These are phyloP conservation scores for Striga hermonthica DNA, from an alignment of 305 asterid species.

Conservation along the genomic window DNA sequence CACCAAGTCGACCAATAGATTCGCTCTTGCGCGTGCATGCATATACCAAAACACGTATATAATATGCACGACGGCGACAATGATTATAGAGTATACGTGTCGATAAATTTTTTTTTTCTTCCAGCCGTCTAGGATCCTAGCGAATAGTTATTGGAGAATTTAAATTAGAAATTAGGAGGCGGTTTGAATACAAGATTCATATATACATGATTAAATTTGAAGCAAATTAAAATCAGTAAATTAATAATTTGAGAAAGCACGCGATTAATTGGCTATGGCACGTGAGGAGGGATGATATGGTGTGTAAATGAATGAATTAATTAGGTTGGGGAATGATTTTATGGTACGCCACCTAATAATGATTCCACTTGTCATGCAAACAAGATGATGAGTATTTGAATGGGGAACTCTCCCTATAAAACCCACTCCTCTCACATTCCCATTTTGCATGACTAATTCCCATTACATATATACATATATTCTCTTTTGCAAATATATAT, in stretches of 20 bases:
- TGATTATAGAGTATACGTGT: no score
- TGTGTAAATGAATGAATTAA: neutral
- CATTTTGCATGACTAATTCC: neutral
- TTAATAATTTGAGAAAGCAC: slow-evolving; percentile 15
- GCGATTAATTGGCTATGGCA: slow-evolving; percentile 32
- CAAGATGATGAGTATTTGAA: slow-evolving; percentile 43
- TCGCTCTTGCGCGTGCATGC: no score
- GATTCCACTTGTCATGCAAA: slow-evolving; percentile 62
- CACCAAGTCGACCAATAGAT: no score
- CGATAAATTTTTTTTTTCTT: no score
- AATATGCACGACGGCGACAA: no score
- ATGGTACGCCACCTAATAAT: slow-evolving; percentile 60
- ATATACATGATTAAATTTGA: neutral
- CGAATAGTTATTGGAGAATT: no score
- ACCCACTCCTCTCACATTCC: neutral
- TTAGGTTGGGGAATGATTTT: slow-evolving; percentile 45
- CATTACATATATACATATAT: neutral
- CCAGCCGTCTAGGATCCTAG: no score
- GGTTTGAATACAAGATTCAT: neutral
- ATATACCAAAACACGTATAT: no score
- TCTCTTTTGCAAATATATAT: neutral
- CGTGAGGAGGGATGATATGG: slow-evolving; percentile 38
- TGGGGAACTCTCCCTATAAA: slow-evolving; percentile 30
- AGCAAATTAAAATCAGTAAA: neutral
- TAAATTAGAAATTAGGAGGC: neutral